Base-by-base conservation (phyloP, 2,329 filamentous ascomycete species). In the Echinosphaeria canescens region DNA sequence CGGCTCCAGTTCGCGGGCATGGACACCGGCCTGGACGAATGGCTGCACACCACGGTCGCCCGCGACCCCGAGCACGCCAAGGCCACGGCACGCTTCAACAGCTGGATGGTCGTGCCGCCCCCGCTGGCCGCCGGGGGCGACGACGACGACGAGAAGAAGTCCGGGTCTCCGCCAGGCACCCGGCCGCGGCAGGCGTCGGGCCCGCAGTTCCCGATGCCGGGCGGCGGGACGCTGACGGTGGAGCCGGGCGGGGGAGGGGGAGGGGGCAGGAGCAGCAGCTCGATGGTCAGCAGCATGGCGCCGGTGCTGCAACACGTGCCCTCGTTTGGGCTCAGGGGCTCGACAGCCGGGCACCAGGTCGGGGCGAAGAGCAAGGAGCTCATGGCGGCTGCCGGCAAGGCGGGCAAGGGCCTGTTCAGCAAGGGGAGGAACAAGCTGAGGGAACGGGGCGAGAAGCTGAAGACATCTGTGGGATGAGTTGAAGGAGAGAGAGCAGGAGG, bases 281-380 rank as follows among this genome's bases (percentile, higher is more conserved):
- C 5, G 33, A 39, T 13, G 34, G 37, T 10, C 28, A 26, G 28
- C 36, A 38, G 15, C 38, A 38, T 11, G n/a, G 29, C 34, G 11
- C 22, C 30, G 27, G 27, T 29, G 22, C 26, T 31, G 19, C 25
- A 30, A 34, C 44, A 38, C 32, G 51, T 49, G 33, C 49, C 42
- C 30, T 47, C 53, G 19, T 59, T 66, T 36, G 57, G 56, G 23
- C 53, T 59, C 31, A 65, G 65, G 26, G 51, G 62, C 32, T n/a
- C n/a, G n/a, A n/a, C n/a, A n/a, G n/a, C n/a, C n/a, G n/a, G n/a
- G n/a, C 56, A 63, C 35, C 68, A 75, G 41, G 66, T 84, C 44
- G 75, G 80, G 38, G 64, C 72, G 22, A 85, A 84, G 54, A 73
- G 84, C 45, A 93, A 92, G 53, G 82, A 90, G 40, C 54, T 93